phyloP scores from a whole-genome alignment of 75 land plant species.

The Chamaecyparis obtusa region DNA sequence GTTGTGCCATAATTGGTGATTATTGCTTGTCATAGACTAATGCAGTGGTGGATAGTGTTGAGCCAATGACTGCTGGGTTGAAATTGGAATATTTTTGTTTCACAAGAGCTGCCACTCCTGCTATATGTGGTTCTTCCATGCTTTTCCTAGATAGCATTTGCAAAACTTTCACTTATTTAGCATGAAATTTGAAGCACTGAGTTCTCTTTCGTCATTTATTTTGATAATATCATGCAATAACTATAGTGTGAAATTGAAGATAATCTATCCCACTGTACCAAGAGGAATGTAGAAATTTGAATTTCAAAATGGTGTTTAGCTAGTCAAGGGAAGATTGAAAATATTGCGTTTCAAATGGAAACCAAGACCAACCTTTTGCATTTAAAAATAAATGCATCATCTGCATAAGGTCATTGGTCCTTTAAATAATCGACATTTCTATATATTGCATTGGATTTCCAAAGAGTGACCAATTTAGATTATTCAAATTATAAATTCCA shows the following conservation, averaged over 20 bases:
- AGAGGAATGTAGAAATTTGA: neutral
- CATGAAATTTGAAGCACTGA: neutral
- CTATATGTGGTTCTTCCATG: constrained; percentile 98
- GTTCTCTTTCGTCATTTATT: neutral
- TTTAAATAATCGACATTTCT: neutral
- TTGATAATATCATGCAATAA: neutral
- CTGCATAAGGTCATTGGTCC: neutral
- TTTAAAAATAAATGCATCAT: neutral
- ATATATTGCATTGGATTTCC: neutral
- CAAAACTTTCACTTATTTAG: constrained; percentile 72
- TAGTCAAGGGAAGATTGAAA: neutral
- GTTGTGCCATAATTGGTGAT: constrained; percentile 75
- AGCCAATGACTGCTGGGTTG: constrained; percentile 87
- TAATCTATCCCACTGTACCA: neutral
- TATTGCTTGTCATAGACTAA: constrained; percentile 56
- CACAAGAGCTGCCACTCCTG: constrained; percentile 91
- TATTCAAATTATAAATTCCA: neutral
- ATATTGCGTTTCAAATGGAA: neutral
- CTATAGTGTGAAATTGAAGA: no score
- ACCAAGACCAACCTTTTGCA: neutral
- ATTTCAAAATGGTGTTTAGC: neutral
- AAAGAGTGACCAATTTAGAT: neutral
- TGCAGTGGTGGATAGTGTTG: constrained; percentile 91
- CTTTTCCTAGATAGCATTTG: constrained; percentile 96
- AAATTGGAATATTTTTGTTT: constrained; percentile 75